These are phyloP conservation scores for Amanita exitialis DNA, from an alignment of 768 basidiomycete genomes.

Conservation along the genomic window DNA sequence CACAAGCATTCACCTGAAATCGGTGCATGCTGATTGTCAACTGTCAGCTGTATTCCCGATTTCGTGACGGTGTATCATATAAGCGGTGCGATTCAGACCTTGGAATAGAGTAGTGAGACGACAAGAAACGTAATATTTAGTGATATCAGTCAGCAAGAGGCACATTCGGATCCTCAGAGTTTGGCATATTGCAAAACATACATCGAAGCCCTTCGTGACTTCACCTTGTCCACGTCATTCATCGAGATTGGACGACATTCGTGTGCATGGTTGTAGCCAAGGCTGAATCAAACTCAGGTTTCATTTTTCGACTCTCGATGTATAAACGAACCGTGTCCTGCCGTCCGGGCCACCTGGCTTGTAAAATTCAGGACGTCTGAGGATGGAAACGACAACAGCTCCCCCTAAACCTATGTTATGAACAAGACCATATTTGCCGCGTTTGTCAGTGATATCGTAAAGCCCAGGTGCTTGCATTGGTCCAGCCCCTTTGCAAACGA, in stretches of 20 bases:
- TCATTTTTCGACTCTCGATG: not conserved
- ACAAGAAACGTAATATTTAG: not conserved
- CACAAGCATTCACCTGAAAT: constrained; percentile 46
- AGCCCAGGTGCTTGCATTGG: constrained; percentile 74
- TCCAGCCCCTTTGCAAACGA: constrained; percentile 51
- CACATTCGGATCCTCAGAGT: constrained; percentile 18
- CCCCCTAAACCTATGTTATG: constrained; percentile 83
- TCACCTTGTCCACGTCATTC: constrained; percentile 66
- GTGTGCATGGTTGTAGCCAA: constrained; percentile 76
- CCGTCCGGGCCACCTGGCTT: constrained; percentile 59
- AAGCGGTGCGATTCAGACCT: no score
- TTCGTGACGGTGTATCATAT: no score
- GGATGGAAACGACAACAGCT: constrained; percentile 66
- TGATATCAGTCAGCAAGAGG: no score
- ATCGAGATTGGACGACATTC: constrained; percentile 54
- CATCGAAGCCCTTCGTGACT: constrained; percentile 50
- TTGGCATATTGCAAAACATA: constrained; percentile 39
- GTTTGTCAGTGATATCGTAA: constrained; percentile 49
- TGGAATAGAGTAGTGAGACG: no score
- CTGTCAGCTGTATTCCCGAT: no score
- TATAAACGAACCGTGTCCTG: constrained; percentile 32
- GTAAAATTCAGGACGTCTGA: constrained; percentile 73
- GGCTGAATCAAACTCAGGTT: constrained; percentile 21
- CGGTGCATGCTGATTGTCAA: no score
- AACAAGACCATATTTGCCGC: constrained; percentile 71